Evolutionary conservation across 805 yeast species (phyloP).

Genomic region (Candida golubevii): DNA sequence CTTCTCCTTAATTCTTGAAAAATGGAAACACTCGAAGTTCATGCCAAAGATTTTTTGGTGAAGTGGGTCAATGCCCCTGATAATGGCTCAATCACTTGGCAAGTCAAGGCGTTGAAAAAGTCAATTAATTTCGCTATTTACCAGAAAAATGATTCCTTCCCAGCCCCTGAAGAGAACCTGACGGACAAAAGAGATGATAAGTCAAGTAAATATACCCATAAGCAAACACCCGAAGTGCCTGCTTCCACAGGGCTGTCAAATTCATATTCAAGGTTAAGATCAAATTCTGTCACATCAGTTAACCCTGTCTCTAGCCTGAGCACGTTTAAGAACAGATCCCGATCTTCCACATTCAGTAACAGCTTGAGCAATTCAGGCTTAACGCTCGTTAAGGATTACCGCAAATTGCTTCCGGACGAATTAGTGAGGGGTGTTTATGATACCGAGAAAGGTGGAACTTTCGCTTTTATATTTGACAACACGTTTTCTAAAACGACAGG

Average conservation of each 20-base stretch:
- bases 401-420: constrained; percentile 50
- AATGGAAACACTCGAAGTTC: constrained; percentile 90
- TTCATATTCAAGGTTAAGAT: constrained; percentile 15
- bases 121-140: constrained; percentile 41
- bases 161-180: background rate
- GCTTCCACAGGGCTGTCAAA: background rate
- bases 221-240: background rate
- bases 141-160: constrained; percentile 23
- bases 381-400: constrained; percentile 55
- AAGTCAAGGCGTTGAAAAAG: constrained; percentile 63
- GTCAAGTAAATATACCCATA: background rate
- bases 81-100: constrained; percentile 67
- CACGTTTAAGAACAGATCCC: constrained; percentile 30
- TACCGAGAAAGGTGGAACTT: constrained; percentile 62
- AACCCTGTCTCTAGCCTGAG: constrained; percentile 30
- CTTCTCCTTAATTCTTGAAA: too few species aligned
- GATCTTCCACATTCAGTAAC: constrained; percentile 36
- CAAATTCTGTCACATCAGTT: constrained; percentile 32
- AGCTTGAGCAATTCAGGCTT: constrained; percentile 39
- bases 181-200: background rate
- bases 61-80: constrained; percentile 85
- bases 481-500: constrained; percentile 82
- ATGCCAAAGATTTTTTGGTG: constrained; percentile 81
- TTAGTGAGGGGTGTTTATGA: constrained; percentile 57
- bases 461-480: constrained; percentile 89